Percentiles rank a stretch among this genome's conserved stretches.
Conservation (phyloP, 31 red algal species). For the Asparagopsis taxiformis region DNA sequence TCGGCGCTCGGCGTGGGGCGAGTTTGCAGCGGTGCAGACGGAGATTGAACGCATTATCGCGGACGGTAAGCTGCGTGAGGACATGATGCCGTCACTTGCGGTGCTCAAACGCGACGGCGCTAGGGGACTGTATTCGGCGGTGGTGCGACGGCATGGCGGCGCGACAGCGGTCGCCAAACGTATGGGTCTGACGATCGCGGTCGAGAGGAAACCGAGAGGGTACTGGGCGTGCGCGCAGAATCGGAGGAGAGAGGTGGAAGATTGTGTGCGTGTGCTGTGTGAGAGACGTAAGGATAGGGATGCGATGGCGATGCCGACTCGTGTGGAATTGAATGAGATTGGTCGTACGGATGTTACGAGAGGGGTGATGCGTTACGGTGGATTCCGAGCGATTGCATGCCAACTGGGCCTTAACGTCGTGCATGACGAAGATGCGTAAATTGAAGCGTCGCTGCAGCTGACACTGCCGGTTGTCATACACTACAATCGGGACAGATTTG, state of each 20-base stretch:
- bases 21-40: neutral
- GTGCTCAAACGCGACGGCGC: neutral
- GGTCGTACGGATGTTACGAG: neutral
- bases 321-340: neutral
- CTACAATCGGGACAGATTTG: no score
- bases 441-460: no score
- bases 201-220: conserved; percentile 1
- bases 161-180: neutral
- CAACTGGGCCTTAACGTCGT: no score
- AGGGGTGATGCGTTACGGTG: neutral
- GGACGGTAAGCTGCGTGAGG: neutral
- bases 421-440: no score
- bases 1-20: conserved; percentile 3
- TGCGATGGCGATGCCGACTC: conserved; percentile 25
- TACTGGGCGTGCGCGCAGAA: conserved; percentile 3
- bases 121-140: conserved; percentile 3
- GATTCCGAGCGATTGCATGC: conserved; percentile 1
- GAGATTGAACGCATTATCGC: neutral
- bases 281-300: neutral
- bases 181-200: neutral
- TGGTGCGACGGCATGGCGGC: conserved; percentile 6
- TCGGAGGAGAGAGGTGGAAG: neutral
- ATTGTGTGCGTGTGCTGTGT: neutral
- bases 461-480: no score
- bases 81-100: neutral